Evolutionary conservation across 148 eudicot species (phyloP).

Genomic region (Rhododendron molle): DNA sequence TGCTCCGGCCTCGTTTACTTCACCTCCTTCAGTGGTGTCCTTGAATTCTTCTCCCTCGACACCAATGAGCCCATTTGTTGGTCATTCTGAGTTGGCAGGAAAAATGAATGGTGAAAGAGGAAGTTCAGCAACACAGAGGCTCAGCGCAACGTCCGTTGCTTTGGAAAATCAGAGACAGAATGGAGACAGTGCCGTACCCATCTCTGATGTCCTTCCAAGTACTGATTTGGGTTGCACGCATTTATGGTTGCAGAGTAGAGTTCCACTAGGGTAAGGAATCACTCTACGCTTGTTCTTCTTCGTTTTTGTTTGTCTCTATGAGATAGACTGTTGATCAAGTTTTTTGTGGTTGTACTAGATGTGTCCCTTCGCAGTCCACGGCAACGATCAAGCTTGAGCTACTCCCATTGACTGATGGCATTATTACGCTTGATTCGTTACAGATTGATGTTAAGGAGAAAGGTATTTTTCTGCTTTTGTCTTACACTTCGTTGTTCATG

Average conservation of each 20-base stretch:
- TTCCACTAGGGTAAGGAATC: conserved; percentile 78
- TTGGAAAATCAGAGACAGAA: conserved; percentile 29
- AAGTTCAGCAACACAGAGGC: conserved; percentile 27
- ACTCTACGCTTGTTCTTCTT: conserved; percentile 6
- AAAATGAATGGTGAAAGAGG: conserved; percentile 15
- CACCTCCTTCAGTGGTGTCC: conserved; percentile 77
- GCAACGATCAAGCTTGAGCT: conserved; percentile 93
- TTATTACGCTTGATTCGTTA: conserved; percentile 89
- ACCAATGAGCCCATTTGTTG: conserved; percentile 49
- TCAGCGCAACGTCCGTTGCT: conserved; percentile 30
- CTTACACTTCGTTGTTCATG: neutral
- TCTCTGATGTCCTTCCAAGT: conserved; percentile 59
- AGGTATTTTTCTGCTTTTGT: conserved; percentile 44
- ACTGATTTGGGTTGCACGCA: conserved; percentile 80
- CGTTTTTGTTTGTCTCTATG: neutral
- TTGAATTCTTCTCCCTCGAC: conserved; percentile 65
- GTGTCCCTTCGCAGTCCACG: conserved; percentile 85
- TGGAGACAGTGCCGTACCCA: conserved; percentile 31
- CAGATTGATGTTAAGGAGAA: conserved; percentile 80
- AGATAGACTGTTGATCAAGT: neutral
- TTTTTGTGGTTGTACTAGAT: conserved; percentile 42
- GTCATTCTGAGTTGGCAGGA: conserved; percentile 26
- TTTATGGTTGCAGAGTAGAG: conserved; percentile 94
- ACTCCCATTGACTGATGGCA: conserved; percentile 93
- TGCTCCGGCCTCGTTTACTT: conserved; percentile 85